A percentile compares a stretch with the other conserved stretches of the same genome.
Evolutionary conservation across 2,329 filamentous ascomycete species (phyloP).

Genomic region (Ceratocystis cubensis): DNA sequence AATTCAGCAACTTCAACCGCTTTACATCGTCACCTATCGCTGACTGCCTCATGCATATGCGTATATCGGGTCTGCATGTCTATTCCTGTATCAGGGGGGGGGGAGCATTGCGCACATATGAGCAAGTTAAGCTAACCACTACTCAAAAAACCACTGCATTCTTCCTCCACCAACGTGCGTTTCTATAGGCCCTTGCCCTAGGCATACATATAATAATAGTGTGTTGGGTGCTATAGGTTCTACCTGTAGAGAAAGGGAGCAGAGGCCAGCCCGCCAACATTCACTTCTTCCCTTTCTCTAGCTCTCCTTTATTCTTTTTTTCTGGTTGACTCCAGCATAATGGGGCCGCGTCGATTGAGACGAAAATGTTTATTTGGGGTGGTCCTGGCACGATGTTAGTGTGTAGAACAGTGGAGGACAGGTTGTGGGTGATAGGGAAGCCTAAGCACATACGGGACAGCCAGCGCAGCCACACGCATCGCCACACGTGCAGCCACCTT

Average conservation of each 20-base stretch:
- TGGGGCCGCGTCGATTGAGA: not conserved
- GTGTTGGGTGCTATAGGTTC: no score
- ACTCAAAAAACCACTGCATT: not conserved
- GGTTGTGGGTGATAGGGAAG: not conserved
- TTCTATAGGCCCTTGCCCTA: no score
- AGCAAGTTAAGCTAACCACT: constrained; percentile 9
- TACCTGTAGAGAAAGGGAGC: no score
- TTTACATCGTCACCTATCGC: not conserved
- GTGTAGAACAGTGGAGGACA: not conserved
- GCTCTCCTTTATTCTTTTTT: no score
- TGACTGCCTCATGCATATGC: not conserved
- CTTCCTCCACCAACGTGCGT: not conserved
- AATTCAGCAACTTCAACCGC: not conserved
- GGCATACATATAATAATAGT: no score
- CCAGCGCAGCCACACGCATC: constrained; percentile 32
- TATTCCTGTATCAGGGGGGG: not conserved
- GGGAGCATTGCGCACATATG: constrained; percentile 5
- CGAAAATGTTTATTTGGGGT: not conserved
- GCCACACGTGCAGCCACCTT: constrained; percentile 33
- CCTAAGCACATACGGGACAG: constrained; percentile 32
- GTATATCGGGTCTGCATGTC: not conserved
- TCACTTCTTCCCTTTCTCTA: no score
- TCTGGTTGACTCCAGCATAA: not conserved
- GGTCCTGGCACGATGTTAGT: not conserved
- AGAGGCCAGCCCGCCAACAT: no score